phyloP scores from a whole-genome alignment of 1,139 yeast genomes.

The Magnusiomyces suaveolens region DNA sequence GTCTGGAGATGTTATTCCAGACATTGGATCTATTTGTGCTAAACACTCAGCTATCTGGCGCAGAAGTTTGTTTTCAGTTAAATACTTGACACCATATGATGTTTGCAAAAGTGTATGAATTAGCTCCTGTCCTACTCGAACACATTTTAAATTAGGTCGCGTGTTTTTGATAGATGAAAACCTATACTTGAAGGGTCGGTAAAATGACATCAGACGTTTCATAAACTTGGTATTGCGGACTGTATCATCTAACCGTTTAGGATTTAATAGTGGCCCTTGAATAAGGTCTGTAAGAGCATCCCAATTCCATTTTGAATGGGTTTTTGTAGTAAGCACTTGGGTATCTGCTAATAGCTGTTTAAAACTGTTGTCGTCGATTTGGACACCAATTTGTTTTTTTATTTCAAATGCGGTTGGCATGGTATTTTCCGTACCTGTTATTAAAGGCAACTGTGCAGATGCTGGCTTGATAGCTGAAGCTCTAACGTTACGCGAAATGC shows the following conservation, averaged over 20 bases:
- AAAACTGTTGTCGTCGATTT: conserved; percentile 62
- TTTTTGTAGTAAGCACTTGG: conserved; percentile 66
- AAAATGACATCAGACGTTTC: conserved; percentile 75
- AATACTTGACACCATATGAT: conserved; percentile 55
- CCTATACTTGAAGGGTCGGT: conserved; percentile 80
- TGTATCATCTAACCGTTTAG: conserved; percentile 66
- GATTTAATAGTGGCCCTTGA: conserved; percentile 69
- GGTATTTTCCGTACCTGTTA: conserved; percentile 27
- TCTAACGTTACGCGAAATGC: conserved; percentile 34
- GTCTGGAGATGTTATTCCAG: conserved; percentile 64
- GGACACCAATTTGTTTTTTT: conserved; percentile 40
- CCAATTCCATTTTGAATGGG: conserved; percentile 87
- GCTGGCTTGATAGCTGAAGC: conserved; percentile 5
- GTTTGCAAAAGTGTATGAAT: conserved; percentile 57
- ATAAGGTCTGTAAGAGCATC: conserved; percentile 53
- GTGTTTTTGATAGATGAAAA: conserved; percentile 55
- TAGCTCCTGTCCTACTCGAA: conserved; percentile 64
- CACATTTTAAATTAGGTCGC: conserved; percentile 46
- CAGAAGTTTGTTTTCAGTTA: conserved; percentile 64
- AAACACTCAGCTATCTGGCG: conserved; percentile 83
- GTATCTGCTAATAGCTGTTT: conserved; percentile 59
- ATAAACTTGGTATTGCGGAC: conserved; percentile 74
- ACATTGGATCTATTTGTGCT: conserved; percentile 74
- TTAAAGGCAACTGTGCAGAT: not conserved
- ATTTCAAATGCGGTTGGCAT: conserved; percentile 33